Evolutionary conservation across 768 basidiomycete species (phyloP).

Genomic region (Xanthoconium purpureum): DNA sequence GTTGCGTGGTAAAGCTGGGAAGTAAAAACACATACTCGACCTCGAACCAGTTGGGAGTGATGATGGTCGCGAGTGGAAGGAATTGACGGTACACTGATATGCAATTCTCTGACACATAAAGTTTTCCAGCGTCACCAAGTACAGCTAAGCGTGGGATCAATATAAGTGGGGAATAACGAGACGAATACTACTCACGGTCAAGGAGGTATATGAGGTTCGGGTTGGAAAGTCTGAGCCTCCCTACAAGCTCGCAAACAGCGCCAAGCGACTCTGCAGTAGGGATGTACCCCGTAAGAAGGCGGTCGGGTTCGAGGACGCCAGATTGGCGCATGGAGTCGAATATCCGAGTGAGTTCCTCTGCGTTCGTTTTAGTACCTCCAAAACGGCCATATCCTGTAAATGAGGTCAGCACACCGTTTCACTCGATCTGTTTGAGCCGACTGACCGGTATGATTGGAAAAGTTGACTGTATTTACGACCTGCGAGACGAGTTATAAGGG

Average conservation of each 20-base stretch:
- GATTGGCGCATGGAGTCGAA: conserved; percentile 74
- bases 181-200: conserved; percentile 66
- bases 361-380: conserved; percentile 76
- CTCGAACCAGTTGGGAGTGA: conserved; percentile 98
- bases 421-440: neutral
- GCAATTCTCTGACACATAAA: conserved; percentile 87
- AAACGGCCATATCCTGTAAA: conserved; percentile 73
- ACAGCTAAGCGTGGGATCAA: conserved; percentile 57
- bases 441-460: conserved; percentile 89
- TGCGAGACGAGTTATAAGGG: conserved; percentile 26
- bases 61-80: conserved; percentile 82
- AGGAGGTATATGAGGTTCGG: conserved; percentile 78
- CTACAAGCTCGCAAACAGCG: conserved; percentile 61
- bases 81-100: conserved; percentile 82
- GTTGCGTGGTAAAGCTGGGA: neutral
- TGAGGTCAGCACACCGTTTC: neutral
- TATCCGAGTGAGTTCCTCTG: conserved; percentile 71
- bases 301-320: conserved; percentile 64
- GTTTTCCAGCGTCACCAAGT: conserved; percentile 83
- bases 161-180: neutral
- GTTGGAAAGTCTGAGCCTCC: conserved; percentile 53
- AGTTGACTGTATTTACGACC: conserved; percentile 91
- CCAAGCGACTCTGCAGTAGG: conserved; percentile 77
- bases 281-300: conserved; percentile 89
- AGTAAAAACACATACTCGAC: conserved; percentile 63